A percentile compares a stretch with the other conserved stretches of the same genome.
Conservation (phyloP, 1,284 basidiomycete genomes). For the Mycena sp. region DNA sequence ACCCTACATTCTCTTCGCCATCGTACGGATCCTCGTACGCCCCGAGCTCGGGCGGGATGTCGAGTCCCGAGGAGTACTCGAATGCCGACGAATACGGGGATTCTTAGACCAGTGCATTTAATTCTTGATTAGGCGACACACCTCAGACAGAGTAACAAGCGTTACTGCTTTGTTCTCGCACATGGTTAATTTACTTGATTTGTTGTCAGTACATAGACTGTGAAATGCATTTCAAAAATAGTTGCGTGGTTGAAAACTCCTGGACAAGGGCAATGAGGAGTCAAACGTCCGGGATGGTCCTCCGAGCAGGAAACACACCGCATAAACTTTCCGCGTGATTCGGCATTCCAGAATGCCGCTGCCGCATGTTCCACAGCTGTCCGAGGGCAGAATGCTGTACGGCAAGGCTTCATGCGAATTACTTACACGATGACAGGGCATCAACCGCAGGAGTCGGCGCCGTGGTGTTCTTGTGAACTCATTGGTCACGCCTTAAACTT, state of each 20-base stretch:
- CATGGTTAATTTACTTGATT: not conserved
- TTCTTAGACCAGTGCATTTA: slow-evolving; percentile 29
- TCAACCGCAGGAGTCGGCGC: slow-evolving; percentile 17
- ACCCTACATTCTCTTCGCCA: slow-evolving; percentile 43
- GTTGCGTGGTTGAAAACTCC: not conserved
- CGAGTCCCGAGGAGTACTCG: slow-evolving; percentile 49
- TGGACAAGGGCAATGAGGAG: not conserved
- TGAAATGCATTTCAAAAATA: slow-evolving; percentile 14
- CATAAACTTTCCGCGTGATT: slow-evolving; percentile 23
- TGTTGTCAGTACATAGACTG: not conserved
- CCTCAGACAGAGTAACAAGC: slow-evolving; percentile 2
- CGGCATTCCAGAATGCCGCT: slow-evolving; percentile 17
- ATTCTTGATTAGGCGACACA: slow-evolving; percentile 15
- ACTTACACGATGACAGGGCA: slow-evolving; percentile 19
- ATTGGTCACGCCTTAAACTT: slow-evolving; percentile 15
- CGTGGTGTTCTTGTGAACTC: slow-evolving; percentile 16
- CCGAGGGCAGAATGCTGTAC: slow-evolving; percentile 17
- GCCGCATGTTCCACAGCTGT: slow-evolving; percentile 23
- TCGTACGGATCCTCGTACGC: slow-evolving; percentile 47
- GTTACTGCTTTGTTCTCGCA: not conserved
- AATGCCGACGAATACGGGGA: slow-evolving; percentile 50
- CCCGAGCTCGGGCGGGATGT: slow-evolving; percentile 42
- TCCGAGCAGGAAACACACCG: slow-evolving; percentile 14
- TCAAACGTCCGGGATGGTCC: slow-evolving; percentile 2
- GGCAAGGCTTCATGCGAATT: slow-evolving; percentile 19